These are phyloP conservation scores for Colletotrichum theobromicola DNA, from an alignment of 2,329 filamentous ascomycete genomes.

Conservation along the genomic window DNA sequence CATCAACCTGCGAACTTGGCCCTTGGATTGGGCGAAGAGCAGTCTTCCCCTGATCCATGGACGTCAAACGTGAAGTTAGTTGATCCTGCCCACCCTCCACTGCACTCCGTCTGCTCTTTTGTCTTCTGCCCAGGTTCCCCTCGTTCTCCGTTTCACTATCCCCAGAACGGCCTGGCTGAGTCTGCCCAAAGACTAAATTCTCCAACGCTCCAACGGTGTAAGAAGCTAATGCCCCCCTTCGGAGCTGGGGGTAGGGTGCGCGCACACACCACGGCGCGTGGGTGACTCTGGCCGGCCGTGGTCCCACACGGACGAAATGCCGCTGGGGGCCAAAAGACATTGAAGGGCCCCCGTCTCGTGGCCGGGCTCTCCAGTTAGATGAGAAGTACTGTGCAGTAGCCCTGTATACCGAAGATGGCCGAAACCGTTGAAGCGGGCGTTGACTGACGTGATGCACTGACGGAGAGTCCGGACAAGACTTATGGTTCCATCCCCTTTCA, in stretches of 20 bases:
- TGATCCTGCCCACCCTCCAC: neutral
- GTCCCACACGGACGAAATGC: neutral
- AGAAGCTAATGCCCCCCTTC: slow-evolving; percentile 9
- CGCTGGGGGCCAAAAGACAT: neutral
- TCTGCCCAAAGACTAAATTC: neutral
- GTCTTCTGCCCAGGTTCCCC: slow-evolving; percentile 4
- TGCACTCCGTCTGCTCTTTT: neutral
- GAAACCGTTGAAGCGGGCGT: neutral
- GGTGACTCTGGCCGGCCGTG: neutral
- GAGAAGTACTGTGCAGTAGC: slow-evolving; percentile 1
- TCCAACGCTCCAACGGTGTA: neutral
- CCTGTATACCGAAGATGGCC: neutral
- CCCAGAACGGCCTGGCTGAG: neutral
- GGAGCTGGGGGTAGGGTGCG: neutral
- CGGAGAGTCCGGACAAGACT: neutral
- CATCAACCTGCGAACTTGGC: neutral
- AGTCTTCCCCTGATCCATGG: slow-evolving; percentile 8
- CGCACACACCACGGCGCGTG: neutral
- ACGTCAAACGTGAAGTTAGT: neutral
- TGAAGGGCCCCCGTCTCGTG: neutral
- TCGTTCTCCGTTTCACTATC: slow-evolving; percentile 4
- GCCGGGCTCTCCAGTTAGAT: neutral
- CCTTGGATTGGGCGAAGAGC: neutral
- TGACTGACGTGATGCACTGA: slow-evolving; percentile 8
- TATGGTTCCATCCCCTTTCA: neutral